A percentile compares a stretch with the other conserved stretches of the same genome.
Conservation (phyloP, 805 yeast genomes). For the Myxozyma sirexii region DNA sequence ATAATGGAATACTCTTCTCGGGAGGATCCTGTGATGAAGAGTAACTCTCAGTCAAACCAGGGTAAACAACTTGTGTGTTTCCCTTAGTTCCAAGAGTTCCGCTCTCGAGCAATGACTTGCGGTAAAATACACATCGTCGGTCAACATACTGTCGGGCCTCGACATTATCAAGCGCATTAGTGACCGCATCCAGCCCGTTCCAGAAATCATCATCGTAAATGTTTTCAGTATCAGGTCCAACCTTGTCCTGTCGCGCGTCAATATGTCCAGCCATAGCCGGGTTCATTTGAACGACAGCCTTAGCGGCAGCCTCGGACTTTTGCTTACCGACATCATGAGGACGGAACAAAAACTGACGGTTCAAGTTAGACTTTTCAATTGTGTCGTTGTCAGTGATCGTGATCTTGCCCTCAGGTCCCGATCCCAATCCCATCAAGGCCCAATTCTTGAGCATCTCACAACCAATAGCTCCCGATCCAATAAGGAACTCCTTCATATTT, state of each 20-base stretch:
- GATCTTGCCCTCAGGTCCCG: conserved; percentile 87
- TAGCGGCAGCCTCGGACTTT: conserved; percentile 88
- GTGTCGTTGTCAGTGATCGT: conserved; percentile 90
- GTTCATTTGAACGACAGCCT: conserved; percentile 82
- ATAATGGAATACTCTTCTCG: conserved; percentile 93
- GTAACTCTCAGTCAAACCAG: conserved; percentile 91
- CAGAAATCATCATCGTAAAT: conserved; percentile 85
- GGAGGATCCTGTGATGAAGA: conserved; percentile 98
- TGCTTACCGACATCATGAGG: conserved; percentile 90
- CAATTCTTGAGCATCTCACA: conserved; percentile 98
- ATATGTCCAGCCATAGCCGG: conserved; percentile 80
- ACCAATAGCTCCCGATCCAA: conserved; percentile 99
- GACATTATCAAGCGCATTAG: conserved; percentile 95
- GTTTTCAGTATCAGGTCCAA: conserved; percentile 89
- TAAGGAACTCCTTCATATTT: conserved; percentile 82
- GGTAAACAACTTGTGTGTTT: conserved; percentile 94
- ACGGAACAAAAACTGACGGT: conserved; percentile 94
- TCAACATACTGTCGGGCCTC: conserved; percentile 98
- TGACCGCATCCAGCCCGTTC: conserved; percentile 81
- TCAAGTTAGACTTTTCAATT: conserved; percentile 92
- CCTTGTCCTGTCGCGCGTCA: conserved; percentile 77
- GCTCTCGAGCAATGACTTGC: conserved; percentile 88
- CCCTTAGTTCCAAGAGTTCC: conserved; percentile 99
- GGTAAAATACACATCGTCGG: conserved; percentile 91
- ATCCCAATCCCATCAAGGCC: conserved; percentile 95